Conservation (phyloP, 1,139 yeast species). For the Pichia sp. region DNA sequence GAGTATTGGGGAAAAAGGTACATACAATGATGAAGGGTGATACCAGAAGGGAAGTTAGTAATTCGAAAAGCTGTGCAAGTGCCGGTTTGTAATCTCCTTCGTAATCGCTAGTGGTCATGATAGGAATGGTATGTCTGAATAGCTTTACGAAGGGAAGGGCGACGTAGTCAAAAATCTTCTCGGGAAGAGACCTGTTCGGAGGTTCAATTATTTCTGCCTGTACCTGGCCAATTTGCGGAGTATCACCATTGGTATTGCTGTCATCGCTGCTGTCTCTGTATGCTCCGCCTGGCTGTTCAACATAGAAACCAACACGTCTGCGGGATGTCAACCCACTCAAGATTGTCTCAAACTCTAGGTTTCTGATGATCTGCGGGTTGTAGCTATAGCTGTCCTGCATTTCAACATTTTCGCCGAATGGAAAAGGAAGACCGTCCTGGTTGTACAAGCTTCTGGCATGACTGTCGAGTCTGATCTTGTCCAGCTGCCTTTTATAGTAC, state of each 20-base stretch:
- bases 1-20: constrained; percentile 21
- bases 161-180: constrained; percentile 15
- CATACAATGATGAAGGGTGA: constrained; percentile 23
- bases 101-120: constrained; percentile 22
- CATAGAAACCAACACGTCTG: constrained; percentile 16
- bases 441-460: constrained; percentile 26
- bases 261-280: constrained; percentile 15
- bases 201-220: constrained; percentile 17
- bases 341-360: constrained; percentile 28
- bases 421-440: constrained; percentile 18
- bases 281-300: not conserved
- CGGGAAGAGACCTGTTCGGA: constrained; percentile 11
- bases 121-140: constrained; percentile 25
- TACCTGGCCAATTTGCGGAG: constrained; percentile 11
- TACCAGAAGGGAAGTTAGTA: constrained; percentile 22
- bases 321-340: constrained; percentile 23
- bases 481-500: constrained; percentile 13
- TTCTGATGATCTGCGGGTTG: constrained; percentile 29
- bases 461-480: constrained; percentile 12
- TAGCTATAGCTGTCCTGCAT: constrained; percentile 28
- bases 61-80: constrained; percentile 17
- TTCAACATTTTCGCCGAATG: constrained; percentile 24
- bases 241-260: not conserved
- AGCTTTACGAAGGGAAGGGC: constrained; percentile 23
- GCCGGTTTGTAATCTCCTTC: constrained; percentile 22